Evolutionary conservation across 352 stramenopile species (phyloP), one percentile per base, ranked within the genome.

Genomic region (Phytophthora tentaculata): DNA sequence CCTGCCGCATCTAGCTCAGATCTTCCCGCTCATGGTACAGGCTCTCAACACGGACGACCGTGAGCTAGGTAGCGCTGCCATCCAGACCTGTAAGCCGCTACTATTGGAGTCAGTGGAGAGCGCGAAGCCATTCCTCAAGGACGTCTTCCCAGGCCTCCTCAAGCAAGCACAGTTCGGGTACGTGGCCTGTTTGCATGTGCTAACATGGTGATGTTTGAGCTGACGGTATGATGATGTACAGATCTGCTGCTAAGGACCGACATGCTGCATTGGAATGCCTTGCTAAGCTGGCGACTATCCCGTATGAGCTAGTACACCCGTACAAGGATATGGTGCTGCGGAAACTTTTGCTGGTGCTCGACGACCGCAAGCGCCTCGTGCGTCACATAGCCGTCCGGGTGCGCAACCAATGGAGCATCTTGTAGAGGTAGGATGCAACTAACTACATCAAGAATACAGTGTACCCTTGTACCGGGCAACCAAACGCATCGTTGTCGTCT

Each of bases 341-440:
- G 48, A 80, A 91, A 48, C 69, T 97, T 17, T 70, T 89, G 54
- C 49, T 71, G n/a, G 88, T 88, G 20, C 74, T 97, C 22, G 83
- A 97, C 67, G 91, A 97, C 63, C 88, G 80, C 63, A 96, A 96
- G 61, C 89, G 90, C 24, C 85, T 95, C 43, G 90, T 97, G 56
- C 90, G 91, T 26, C 88, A 96, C 69, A 83, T 80, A 54, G 86
- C 89, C 2, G 91, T 96, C 55, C 85, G 88, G n/a, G 87, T 97
- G 60, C 88, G 91, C 63, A 97, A 97, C 79, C 76, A 91, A 68
- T 97, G 91, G 91, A 94, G 90, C 58, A 84, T 97, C 43, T 75
- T 97, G 65, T 96, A 90, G 71, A 77, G n/a, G 26, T 45, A 64
- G 39, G 58, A 56, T 59, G 64, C 52, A 54, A 41, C 14, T 26